phyloP scores from a whole-genome alignment of 768 basidiomycete species.

The Russula dissimulans region DNA sequence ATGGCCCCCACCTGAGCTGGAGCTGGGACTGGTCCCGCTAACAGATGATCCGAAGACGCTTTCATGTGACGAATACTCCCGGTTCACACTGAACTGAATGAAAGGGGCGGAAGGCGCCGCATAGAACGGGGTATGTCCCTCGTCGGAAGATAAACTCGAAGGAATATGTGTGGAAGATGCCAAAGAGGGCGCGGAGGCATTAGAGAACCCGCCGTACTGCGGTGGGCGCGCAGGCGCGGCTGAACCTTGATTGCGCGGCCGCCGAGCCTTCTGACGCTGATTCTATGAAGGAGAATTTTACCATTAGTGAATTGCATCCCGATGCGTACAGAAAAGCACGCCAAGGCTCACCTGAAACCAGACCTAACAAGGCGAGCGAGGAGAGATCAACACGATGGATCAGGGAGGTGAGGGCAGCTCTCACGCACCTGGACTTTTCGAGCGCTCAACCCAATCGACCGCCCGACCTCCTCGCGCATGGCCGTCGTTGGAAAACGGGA shows the following conservation, averaged over 20 bases:
- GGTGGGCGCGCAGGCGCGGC: conserved; percentile 44
- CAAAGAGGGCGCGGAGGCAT: conserved; percentile 32
- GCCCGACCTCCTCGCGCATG: conserved; percentile 80
- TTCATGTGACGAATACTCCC: not conserved
- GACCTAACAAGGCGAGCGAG: conserved; percentile 45
- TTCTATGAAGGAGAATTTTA: conserved; percentile 40
- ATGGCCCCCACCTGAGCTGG: not conserved
- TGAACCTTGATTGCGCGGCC: conserved; percentile 53
- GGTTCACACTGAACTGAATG: not conserved
- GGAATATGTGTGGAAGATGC: conserved; percentile 22
- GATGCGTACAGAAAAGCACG: not conserved
- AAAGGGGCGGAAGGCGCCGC: not conserved
- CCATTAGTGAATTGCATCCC: conserved; percentile 6
- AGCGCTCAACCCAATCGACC: conserved; percentile 80
- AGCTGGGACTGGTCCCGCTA: not conserved
- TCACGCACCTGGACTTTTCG: conserved; percentile 78
- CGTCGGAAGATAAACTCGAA: conserved; percentile 13
- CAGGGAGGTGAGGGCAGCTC: conserved; percentile 6
- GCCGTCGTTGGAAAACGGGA: conserved; percentile 85
- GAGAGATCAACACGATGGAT: conserved; percentile 15
- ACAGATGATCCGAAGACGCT: not conserved
- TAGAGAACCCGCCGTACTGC: conserved; percentile 56
- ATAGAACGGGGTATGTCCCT: conserved; percentile 13
- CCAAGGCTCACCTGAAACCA: conserved; percentile 70
- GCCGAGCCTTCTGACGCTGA: conserved; percentile 79